These are phyloP conservation scores for Sophora flavescens DNA, from an alignment of 306 rosid genomes.

Conservation along the genomic window DNA sequence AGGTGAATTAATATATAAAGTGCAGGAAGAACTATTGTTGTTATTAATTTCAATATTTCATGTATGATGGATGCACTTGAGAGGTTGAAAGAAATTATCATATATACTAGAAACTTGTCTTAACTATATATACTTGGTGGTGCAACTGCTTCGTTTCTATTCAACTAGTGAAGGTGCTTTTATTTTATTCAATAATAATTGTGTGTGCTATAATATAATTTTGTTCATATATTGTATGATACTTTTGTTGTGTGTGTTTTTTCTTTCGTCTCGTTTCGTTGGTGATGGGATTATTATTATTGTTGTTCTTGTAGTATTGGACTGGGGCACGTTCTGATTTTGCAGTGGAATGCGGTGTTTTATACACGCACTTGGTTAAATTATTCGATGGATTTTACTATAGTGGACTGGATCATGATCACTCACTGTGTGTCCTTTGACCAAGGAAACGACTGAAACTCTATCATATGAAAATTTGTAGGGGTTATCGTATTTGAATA, in stretches of 20 bases:
- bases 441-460: not conserved
- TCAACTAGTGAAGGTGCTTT: slow-evolving; percentile 27
- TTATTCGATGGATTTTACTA: slow-evolving; percentile 37
- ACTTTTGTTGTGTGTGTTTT: not conserved
- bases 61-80: not conserved
- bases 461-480: too few relatives aligned
- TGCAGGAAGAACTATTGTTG: slow-evolving; percentile 30
- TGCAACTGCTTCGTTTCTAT: slow-evolving; percentile 40
- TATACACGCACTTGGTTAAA: not conserved
- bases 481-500: too few relatives aligned
- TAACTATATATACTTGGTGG: slow-evolving; percentile 38
- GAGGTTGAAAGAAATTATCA: not conserved
- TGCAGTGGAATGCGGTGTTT: slow-evolving; percentile 37
- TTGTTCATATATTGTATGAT: not conserved
- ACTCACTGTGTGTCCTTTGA: slow-evolving; percentile 34
- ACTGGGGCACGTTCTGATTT: slow-evolving; percentile 30
- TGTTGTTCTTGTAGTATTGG: not conserved
- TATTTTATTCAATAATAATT: not conserved
- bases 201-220: not conserved
- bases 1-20: slow-evolving; percentile 8
- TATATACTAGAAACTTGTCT: slow-evolving; percentile 28
- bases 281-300: slow-evolving; percentile 38
- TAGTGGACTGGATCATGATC: slow-evolving; percentile 23
- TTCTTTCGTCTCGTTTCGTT: not conserved
- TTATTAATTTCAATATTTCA: not conserved